phyloP scores from a whole-genome alignment of 352 stramenopile species.

The Pythium plurisporium region DNA sequence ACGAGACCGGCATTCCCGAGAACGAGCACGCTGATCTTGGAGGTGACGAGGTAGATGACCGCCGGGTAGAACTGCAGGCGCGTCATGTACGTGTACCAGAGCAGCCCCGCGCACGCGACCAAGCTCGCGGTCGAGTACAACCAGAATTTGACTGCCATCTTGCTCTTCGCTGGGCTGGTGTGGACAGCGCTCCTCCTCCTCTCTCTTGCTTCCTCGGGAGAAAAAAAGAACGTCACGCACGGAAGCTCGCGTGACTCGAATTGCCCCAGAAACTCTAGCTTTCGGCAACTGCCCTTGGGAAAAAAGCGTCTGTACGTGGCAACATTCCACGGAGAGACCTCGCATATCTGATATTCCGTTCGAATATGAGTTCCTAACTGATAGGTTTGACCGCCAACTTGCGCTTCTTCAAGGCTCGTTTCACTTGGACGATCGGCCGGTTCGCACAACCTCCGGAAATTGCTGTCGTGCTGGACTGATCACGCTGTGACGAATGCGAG shows the following conservation, averaged over 20 bases:
- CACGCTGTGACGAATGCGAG: background rate
- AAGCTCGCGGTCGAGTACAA: slow-evolving; percentile 89
- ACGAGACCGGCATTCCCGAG: slow-evolving; percentile 94
- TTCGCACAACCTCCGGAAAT: slow-evolving; percentile 4
- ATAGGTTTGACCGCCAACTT: slow-evolving; percentile 17
- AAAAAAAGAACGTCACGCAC: slow-evolving; percentile 17
- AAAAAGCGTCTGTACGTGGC: slow-evolving; percentile 4
- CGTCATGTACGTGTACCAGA: slow-evolving; percentile 93
- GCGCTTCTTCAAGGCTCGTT: slow-evolving; percentile 26
- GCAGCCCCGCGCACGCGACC: slow-evolving; percentile 66
- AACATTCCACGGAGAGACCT: slow-evolving; percentile 15
- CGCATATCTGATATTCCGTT: slow-evolving; percentile 5
- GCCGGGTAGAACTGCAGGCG: slow-evolving; percentile 97
- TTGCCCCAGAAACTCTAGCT: background rate
- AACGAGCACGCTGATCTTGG: slow-evolving; percentile 94
- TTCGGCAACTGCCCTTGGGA: slow-evolving; percentile 6
- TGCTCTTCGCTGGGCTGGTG: too few species aligned
- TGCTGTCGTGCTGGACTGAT: background rate
- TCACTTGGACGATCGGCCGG: slow-evolving; percentile 25
- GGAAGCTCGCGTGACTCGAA: background rate
- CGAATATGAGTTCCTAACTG: slow-evolving; percentile 15
- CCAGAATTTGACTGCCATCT: slow-evolving; percentile 70
- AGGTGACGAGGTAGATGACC: slow-evolving; percentile 95
- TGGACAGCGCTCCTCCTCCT: too few species aligned
- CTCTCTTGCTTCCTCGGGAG: background rate